Conservation (phyloP, 164 flowering plant species). For the Chloranthus sessilifolius region DNA sequence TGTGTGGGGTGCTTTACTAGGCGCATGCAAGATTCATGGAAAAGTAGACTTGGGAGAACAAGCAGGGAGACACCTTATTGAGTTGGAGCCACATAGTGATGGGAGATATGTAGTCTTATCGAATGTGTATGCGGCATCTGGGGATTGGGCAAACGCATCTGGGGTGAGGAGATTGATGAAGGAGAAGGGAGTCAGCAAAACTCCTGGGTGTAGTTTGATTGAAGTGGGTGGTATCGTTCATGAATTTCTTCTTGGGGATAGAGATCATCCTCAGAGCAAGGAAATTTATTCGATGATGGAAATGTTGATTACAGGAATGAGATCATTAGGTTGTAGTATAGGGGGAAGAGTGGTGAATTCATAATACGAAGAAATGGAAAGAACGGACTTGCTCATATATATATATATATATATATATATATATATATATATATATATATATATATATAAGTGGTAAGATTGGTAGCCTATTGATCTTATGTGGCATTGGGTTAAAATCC, state of each 20-base stretch:
- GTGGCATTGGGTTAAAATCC: no score
- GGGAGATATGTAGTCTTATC: conserved; percentile 12
- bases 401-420: no score
- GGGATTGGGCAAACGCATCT: conserved; percentile 16
- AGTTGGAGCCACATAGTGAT: conserved; percentile 17
- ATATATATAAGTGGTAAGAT: no score
- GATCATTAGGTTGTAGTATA: neutral
- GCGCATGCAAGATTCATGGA: conserved; percentile 15
- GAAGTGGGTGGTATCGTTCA: conserved; percentile 15
- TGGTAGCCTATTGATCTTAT: no score
- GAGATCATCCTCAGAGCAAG: conserved; percentile 1
- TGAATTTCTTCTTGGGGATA: conserved; percentile 10
- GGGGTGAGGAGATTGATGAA: conserved; percentile 9
- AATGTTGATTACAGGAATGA: neutral
- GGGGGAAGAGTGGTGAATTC: neutral
- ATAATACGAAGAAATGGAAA: neutral
- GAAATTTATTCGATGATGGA: conserved; percentile 6
- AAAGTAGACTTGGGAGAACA: conserved; percentile 13
- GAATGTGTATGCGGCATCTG: conserved; percentile 17
- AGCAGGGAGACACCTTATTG: conserved; percentile 12
- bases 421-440: no score
- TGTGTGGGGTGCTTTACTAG: conserved; percentile 21
- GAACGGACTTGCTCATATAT: no score
- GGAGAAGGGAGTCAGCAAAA: conserved; percentile 13
- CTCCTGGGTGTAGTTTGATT: conserved; percentile 24